Evolutionary conservation across 2,329 filamentous ascomycete genomes (phyloP), one percentile per base, ranked within the genome.

Genomic region (Apiospora rasikravindrae): DNA sequence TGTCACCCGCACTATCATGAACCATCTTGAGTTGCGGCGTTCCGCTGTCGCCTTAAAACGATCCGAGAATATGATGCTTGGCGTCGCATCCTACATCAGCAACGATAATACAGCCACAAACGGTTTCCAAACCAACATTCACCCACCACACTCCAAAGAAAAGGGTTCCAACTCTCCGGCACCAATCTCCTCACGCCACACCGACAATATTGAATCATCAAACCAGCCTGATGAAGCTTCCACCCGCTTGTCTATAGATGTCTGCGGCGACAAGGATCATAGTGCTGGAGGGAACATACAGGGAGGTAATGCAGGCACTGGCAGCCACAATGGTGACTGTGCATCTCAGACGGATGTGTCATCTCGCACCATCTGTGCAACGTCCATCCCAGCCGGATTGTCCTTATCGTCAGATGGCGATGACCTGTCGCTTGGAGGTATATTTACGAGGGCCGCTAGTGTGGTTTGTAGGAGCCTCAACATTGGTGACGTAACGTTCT

Each of bases 381-480:
- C 53, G 29, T 37, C 53, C 7, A 3, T 2, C 26, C 16, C 2
- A 4, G 22, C 26, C 7, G 37, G 14, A 1, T 37, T 11, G 1
- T 22, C 26, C 29, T 33, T 29, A 26, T 10, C 26, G 1, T 61
- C 53, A 16, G 37, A 67, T 26, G 11, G 3, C n/a, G 44, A 69
- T 14, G 47, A 33, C 19, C 16, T 24, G 13, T n/a, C 45, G 3
- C 45, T 69, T 10, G 47, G n/a, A 4, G 8, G 47, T 8, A 69
- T 84, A 3, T 86, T 86, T 71, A 82, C 81, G 3, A 83, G 80
- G 11, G 86, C 85, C 6, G 81, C 84, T 4, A 82, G 82, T 67
- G 77, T 86, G 13, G 77, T 87, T 11, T 77, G 83, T 3, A 79
- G 85, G 64, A 83, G 83, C 1, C 77, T 86, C 4, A 81, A 83